Evolutionary conservation across 352 stramenopile genomes (phyloP).

Genomic region (Globisporangium emineosum): DNA sequence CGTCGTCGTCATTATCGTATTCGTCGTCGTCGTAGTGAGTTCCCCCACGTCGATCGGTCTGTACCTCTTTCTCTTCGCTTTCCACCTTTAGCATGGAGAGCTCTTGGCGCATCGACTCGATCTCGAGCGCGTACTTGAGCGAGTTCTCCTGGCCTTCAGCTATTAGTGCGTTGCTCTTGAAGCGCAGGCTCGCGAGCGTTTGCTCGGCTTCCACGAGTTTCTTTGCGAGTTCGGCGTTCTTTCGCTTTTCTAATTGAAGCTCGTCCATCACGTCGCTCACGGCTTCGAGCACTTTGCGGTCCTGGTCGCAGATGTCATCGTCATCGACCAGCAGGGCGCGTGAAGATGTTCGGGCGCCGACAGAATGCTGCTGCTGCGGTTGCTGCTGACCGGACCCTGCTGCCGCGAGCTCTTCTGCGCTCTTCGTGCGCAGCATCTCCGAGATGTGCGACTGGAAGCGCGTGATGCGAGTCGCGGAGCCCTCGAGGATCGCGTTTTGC

Average conservation of each 20-base stretch:
- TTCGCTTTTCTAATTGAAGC: constrained; percentile 30
- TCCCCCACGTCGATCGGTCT: constrained; percentile 31
- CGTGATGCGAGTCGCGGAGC: constrained; percentile 50
- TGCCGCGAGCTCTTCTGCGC: not conserved
- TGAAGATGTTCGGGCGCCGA: not conserved
- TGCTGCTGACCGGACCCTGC: not conserved
- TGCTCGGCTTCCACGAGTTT: constrained; percentile 49
- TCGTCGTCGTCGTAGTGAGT: not conserved
- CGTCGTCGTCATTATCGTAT: constrained; percentile 23
- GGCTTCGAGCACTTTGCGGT: constrained; percentile 57
- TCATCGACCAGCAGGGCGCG: constrained; percentile 19
- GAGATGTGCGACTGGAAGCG: constrained; percentile 54
- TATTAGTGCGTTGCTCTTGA: constrained; percentile 49
- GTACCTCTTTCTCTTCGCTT: constrained; percentile 42
- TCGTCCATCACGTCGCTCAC: constrained; percentile 56
- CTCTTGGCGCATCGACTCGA: constrained; percentile 38
- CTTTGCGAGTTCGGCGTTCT: constrained; percentile 29
- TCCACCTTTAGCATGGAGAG: constrained; percentile 22
- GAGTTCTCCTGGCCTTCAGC: constrained; percentile 38
- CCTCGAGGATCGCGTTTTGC: constrained; percentile 63
- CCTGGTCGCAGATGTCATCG: constrained; percentile 58
- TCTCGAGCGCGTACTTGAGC: constrained; percentile 29
- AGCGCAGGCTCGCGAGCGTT: constrained; percentile 39
- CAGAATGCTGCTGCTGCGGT: not conserved
- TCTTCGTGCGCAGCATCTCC: not conserved